Evolutionary conservation across 2,329 filamentous ascomycete species (phyloP), one percentile per base, ranked within the genome.

Genomic region (Neofusicoccum cordaticola): DNA sequence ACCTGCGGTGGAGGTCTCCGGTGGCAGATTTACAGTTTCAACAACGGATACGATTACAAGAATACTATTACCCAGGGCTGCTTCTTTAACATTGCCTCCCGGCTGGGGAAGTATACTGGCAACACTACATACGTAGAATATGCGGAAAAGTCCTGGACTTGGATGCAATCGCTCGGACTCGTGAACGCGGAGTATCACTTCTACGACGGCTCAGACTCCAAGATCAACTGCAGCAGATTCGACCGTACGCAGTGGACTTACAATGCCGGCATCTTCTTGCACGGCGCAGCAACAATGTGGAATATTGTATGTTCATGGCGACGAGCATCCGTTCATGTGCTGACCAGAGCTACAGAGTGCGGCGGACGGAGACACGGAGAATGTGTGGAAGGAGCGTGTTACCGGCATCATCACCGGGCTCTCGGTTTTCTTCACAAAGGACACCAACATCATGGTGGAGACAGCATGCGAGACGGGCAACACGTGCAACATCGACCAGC

Each of bases 401-500:
- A 71, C 80, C 56, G 78, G 80, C 27, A 80, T 90, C 22, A 75
- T 90, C 22, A 2, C 71, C 70, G 2, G 45, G 0, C 45, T 69
- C 70, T 22, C 74, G 75, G 15, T 87, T 87, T 72, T 87, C 87
- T 77, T 82, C 78, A 57, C 80, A 68, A 76, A 81, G 3, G 76
- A 85, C n/a, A 79, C 86, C 71, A 82, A 82, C 42, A 81, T 89
- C 68, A 86, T 90, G 69, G 86, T 80, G 63, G 91, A 94, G 75
- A 77, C 85, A 1, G 81, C 86, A 9, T 94, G 91, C 77, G 90
- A 92, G 69, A 77, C 82, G 2, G 77, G 72, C 2, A 73, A 74
- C 19, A 83, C 78, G n/a, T 94, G 91, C 80, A 88, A 88, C 65
- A 82, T 84, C 53, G 91, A 94, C 70, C 90, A 92, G 81, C 77